These are phyloP conservation scores for Eucalyptus brandiana DNA, from an alignment of 345 rosid genomes.

Conservation along the genomic window DNA sequence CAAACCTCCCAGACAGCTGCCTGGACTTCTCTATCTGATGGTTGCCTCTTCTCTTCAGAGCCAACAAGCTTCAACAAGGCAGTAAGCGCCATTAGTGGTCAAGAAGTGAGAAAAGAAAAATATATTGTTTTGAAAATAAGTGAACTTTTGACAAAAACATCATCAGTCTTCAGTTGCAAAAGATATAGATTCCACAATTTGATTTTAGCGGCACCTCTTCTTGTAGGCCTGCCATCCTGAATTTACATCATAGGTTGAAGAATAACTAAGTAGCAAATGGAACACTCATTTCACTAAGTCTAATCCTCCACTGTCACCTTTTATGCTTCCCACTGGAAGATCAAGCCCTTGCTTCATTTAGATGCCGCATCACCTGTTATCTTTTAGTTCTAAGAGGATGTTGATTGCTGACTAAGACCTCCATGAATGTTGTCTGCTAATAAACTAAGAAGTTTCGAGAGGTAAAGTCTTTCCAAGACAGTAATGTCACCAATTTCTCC, in stretches of 20 bases:
- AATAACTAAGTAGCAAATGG: not conserved
- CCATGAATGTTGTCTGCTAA: not conserved
- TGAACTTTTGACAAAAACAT: not conserved
- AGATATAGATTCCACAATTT: not conserved
- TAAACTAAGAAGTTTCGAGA: not conserved
- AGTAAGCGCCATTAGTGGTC: not conserved
- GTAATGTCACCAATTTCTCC: not conserved
- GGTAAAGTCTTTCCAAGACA: not conserved
- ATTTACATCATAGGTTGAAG: not conserved
- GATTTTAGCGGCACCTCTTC: not conserved
- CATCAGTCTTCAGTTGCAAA: not conserved
- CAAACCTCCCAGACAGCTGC: conserved; percentile 90
- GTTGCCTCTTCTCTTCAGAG: conserved; percentile 48
- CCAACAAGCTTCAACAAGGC: conserved; percentile 45
- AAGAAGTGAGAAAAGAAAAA: not conserved
- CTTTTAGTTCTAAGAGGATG: not conserved
- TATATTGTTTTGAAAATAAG: not conserved
- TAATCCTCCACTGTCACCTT: not conserved
- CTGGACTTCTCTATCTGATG: conserved; percentile 70
- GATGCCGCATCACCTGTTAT: not conserved
- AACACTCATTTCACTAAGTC: not conserved
- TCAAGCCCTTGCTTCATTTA: not conserved
- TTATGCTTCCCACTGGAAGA: not conserved
- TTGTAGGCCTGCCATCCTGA: not conserved
- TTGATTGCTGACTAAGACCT: not conserved